These are phyloP conservation scores for Ophiosphaerella korrae DNA, from an alignment of 2,329 filamentous ascomycete species.

Conservation along the genomic window DNA sequence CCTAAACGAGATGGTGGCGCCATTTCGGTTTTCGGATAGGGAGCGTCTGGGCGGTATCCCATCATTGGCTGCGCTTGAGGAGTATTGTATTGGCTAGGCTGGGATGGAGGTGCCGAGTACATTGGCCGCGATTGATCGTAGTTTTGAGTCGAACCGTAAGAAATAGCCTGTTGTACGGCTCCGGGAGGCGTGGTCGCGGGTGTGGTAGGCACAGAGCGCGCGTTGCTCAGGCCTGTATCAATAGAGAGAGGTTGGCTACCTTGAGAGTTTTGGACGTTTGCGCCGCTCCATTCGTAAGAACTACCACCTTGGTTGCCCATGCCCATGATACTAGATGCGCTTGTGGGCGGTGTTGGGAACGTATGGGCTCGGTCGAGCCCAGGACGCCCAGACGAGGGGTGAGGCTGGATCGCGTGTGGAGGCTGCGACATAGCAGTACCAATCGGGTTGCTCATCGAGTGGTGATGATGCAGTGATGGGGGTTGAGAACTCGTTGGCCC, in stretches of 20 bases:
- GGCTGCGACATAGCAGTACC: slow-evolving; percentile 68
- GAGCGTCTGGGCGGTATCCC: slow-evolving; percentile 56
- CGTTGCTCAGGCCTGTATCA: slow-evolving; percentile 76
- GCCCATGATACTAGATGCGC: slow-evolving; percentile 81
- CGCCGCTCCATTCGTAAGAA: slow-evolving; percentile 77
- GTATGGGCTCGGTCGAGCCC: slow-evolving; percentile 80
- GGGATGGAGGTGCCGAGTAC: slow-evolving; percentile 72
- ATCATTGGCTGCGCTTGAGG: slow-evolving; percentile 68
- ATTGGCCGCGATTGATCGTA: slow-evolving; percentile 81
- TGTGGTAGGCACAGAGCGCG: slow-evolving; percentile 87
- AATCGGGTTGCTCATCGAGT: slow-evolving; percentile 67
- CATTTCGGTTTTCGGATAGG: slow-evolving; percentile 86
- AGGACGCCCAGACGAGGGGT: slow-evolving; percentile 67
- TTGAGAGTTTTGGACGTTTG: slow-evolving; percentile 52
- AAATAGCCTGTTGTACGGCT: slow-evolving; percentile 76
- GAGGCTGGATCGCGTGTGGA: slow-evolving; percentile 65
- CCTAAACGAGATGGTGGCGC: slow-evolving; percentile 73
- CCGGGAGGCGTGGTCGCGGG: slow-evolving; percentile 89
- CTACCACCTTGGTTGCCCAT: slow-evolving; percentile 76
- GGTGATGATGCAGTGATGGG: slow-evolving; percentile 74
- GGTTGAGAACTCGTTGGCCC: slow-evolving; percentile 63
- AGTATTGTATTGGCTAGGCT: slow-evolving; percentile 70
- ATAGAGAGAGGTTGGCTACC: slow-evolving; percentile 77
- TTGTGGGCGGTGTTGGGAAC: slow-evolving; percentile 91
- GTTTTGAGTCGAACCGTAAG: slow-evolving; percentile 72